Percentiles rank a stretch among this genome's conserved stretches.
Evolutionary conservation across 805 yeast genomes (phyloP).

Genomic region (Lipomyces sp.): DNA sequence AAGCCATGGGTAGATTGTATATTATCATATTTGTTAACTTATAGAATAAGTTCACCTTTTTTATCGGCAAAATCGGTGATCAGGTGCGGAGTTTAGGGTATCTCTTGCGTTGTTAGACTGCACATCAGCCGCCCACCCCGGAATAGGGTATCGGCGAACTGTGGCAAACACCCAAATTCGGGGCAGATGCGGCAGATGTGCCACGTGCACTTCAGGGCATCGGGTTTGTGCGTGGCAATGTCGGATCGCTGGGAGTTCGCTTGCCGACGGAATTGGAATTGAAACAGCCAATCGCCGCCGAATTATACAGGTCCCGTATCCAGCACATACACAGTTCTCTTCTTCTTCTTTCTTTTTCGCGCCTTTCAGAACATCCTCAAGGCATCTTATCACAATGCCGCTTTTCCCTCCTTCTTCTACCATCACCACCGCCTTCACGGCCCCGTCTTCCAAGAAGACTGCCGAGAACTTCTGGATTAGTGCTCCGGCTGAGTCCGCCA

Average conservation of each 20-base stretch:
- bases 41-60: too few relatives aligned
- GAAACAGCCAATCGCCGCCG: not conserved
- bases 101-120: too few relatives aligned
- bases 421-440: conserved; percentile 48
- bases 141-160: too few relatives aligned
- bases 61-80: too few relatives aligned
- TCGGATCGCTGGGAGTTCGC: not conserved
- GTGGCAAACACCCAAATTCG: too few relatives aligned
- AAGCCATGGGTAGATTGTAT: not conserved
- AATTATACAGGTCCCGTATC: not conserved
- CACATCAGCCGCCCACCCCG: too few relatives aligned
- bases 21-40: not conserved
- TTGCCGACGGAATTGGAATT: too few relatives aligned
- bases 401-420: conserved; percentile 48
- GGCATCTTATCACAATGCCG: conserved; percentile 40
- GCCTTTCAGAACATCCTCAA: not conserved
- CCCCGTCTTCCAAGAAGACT: conserved; percentile 41
- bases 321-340: not conserved
- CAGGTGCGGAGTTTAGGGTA: too few relatives aligned
- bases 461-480: conserved; percentile 42
- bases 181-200: too few relatives aligned
- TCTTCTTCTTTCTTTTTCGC: not conserved
- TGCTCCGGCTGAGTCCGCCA: conserved; percentile 34
- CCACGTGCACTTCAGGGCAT: too few relatives aligned
- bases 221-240: too few relatives aligned